Evolutionary conservation across 2,329 filamentous ascomycete species (phyloP).

Genomic region (Arthrocladium fulminans): DNA sequence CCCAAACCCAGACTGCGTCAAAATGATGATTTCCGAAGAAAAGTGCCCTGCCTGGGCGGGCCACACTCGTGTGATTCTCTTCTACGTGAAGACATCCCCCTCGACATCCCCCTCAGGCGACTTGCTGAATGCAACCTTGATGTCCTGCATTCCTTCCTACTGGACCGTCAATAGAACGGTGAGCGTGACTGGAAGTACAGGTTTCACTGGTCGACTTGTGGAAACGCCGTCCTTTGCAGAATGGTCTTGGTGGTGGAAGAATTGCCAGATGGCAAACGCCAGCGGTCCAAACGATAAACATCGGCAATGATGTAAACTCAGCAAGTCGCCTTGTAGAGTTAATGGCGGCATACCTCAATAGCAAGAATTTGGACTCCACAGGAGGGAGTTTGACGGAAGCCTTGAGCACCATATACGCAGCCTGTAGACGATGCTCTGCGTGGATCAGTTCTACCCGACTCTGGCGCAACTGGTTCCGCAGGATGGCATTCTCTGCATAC

Average conservation of each 20-base stretch:
- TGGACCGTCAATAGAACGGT: slow-evolving; percentile 4
- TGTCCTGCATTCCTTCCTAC: slow-evolving; percentile 7
- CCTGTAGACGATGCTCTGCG: slow-evolving; percentile 6
- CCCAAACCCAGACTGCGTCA: slow-evolving; percentile 2
- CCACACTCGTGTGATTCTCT: slow-evolving; percentile 2
- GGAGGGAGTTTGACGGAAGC: not conserved
- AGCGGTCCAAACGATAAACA: slow-evolving; percentile 1
- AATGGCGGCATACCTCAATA: not conserved
- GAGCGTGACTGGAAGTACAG: not conserved
- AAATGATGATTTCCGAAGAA: not conserved
- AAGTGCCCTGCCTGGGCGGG: slow-evolving; percentile 1
- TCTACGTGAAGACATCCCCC: not conserved
- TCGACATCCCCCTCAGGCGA: not conserved
- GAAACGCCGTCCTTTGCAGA: slow-evolving; percentile 2
- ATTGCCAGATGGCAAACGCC: not conserved
- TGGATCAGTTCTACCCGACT: slow-evolving; percentile 1
- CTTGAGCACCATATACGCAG: slow-evolving; percentile 4
- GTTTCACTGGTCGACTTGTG: not conserved
- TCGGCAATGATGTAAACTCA: not conserved
- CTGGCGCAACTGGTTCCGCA: slow-evolving; percentile 1
- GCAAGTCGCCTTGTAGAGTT: slow-evolving; percentile 3
- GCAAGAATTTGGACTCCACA: not conserved
- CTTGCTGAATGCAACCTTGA: not conserved
- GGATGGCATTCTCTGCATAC: not conserved
- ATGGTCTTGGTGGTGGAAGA: not conserved